Base-by-base conservation (phyloP, 345 rosid species). In the Noccaea bulbosa region DNA sequence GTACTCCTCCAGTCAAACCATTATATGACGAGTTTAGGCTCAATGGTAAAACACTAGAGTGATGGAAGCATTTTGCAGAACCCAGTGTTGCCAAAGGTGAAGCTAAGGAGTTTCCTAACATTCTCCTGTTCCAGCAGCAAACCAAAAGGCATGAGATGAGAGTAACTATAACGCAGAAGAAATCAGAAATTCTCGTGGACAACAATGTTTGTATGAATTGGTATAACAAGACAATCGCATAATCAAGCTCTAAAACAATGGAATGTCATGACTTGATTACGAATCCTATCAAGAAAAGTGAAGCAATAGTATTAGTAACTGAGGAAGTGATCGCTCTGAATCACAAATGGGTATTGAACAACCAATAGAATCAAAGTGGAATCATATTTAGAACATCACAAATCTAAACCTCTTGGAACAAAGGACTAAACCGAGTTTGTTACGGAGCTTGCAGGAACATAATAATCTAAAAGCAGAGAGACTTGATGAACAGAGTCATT, bases 61-160 rank as follows among this genome's bases (percentile, higher is more conserved):
- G 62, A 16, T 53, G 38, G 12, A 53, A 56, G 38, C 64, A 64
- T 34, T 70, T 61, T 33, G 58, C 33, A 59, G 74, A 73, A 65
- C 75, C 75, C 44, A 75, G 57, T 3, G 81, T 76, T 48, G 81
- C 70, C 69, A 87, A 57, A 77, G 88, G 84, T 65, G 88, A 88
- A 77, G 85, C 81, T 61, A 74, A 53, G 22, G 82, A 73, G 77
- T 77, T 85, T 51, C 86, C 88, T 24, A 81, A 80, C 93, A 91
- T 88, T 88, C 81, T 77, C 67, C 89, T 82, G 66, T 73, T 71
- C 30, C 58, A 58, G 6, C 54, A 53, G 8, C 5, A 64, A 65
- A 60, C 22, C 37, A 49, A 35, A 67, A 11, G 30, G 5, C 1
- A 41, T 15, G 27, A 24, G 27, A 24, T 24, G 27, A 24, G 27